Evolutionary conservation across 768 basidiomycete genomes (phyloP), one percentile per base, ranked within the genome.

Genomic region (Daedalea quercina): DNA sequence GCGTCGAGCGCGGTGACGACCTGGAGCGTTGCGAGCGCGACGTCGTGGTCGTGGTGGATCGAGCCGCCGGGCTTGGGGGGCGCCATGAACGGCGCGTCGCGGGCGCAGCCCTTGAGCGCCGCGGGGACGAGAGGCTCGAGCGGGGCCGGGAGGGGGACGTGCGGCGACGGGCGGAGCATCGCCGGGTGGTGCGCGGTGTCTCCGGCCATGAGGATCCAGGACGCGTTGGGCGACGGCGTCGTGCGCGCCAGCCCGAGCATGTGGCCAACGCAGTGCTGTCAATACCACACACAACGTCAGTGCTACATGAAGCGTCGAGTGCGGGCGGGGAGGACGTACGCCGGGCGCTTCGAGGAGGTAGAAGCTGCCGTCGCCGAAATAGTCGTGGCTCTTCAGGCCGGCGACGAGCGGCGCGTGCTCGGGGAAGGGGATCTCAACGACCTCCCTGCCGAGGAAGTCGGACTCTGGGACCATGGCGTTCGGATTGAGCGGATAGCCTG

Each of bases 281-380:
- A 25, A 57, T 23, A 20, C 51, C 40, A 20, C 53, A 46, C 56
- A 44, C 51, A 37, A 54, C 56, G 34, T 57, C 53, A 41, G 50
- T 50, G 26, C 56, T 57, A 53, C 54, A 52, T 24, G 35, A 49
- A 12, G 56, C 56, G 49, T 53, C 52, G 40, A 26, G 54, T 9
- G n/a, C n/a, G n/a, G n/a, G n/a, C n/a, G 4, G 28, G 28, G 28
- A 11, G 50, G 20, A 79, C 58, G 59, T 84, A 81, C 0, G 81
- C 81, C 1, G 79, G 72, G 3, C 2, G 80, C 73, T 56, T 84
- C 76, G 55, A 83, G 62, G 55, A 84, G 69, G 57, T 78, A 83
- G 31, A 81, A 57, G 57, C 76, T 78, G 3, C 81, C 81, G 53
- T 85, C 81, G 12, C 72, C 72, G 55, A 76, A 81, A 59, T 73